Base-by-base conservation (phyloP, 1,284 basidiomycete species). In the Ceratobasidium sp. region DNA sequence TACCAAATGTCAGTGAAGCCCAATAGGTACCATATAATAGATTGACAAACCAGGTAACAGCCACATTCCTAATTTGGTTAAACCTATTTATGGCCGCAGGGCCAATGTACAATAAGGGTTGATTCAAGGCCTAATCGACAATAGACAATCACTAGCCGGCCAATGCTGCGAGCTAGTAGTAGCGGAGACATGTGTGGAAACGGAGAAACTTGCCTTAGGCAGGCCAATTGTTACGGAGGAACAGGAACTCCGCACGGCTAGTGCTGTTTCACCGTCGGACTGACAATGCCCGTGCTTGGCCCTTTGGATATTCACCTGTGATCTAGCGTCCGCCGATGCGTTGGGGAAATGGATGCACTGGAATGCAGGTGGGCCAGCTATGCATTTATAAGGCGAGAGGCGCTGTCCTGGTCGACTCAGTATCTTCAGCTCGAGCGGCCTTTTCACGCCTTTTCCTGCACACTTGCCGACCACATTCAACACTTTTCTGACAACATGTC, bases 381-480 rank as follows among this genome's bases (percentile, higher is more conserved):
- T 48, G 19, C 22, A 58, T 37, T 62, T 46, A 49, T n/a, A 72
- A 72, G 58, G 22, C 29, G 24, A 34, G 34, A 46, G 22, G 29
- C 19, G 39, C 13, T 24, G n/a, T 34, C 54, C 43, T 66, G 29
- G 62, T 69, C 22, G 51, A 54, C 49, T 74, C 76, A 65, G 31
- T 76, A 62, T 46, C 73, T 59, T 74, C 64, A 61, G 37, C 61
- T 56, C 74, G 54, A 56, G 27, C 34, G n/a, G n/a, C n/a, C n/a
- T n/a, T n/a, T n/a, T n/a, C n/a, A n/a, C 54, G 54, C 19, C 54
- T 56, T 56, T 29, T 34, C 54, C 54, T 56, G 16, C 54, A 56
- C 16, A 56, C 54, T 56, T 63, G 22, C 54, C 66, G 6, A 65
- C 64, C 43, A 66, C 74, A 39, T 53, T 53, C 24, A 24, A 22